Conservation (phyloP, 805 yeast genomes). For the Alloascoidea africana region DNA sequence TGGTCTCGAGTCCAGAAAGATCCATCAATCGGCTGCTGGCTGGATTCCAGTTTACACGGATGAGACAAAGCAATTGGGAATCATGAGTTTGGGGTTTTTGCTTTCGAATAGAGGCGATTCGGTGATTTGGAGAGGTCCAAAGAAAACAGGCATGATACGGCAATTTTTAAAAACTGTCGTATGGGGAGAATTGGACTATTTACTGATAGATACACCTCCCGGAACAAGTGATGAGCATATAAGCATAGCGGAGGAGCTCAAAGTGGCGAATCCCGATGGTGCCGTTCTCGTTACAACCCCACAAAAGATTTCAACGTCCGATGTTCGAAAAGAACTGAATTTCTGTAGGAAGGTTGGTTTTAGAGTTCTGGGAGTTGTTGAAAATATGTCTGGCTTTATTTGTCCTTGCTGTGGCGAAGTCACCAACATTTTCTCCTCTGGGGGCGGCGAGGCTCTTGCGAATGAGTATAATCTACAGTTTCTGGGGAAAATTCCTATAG, state of each 20-base stretch:
- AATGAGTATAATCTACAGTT: constrained; percentile 43
- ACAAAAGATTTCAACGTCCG: constrained; percentile 84
- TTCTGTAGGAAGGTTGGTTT: constrained; percentile 82
- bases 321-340: constrained; percentile 86
- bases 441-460: constrained; percentile 79
- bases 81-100: constrained; percentile 84
- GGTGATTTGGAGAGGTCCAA: constrained; percentile 98
- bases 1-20: constrained; percentile 69
- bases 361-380: constrained; percentile 71
- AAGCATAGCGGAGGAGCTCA: constrained; percentile 83
- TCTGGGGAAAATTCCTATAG: constrained; percentile 84
- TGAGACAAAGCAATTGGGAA: constrained; percentile 29
- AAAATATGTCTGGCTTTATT: constrained; percentile 92
- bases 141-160: constrained; percentile 93
- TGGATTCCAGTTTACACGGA: constrained; percentile 81
- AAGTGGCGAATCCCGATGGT: constrained; percentile 65
- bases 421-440: constrained; percentile 82
- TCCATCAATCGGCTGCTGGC: constrained; percentile 67
- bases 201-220: constrained; percentile 94
- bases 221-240: constrained; percentile 98
- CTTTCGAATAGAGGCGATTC: constrained; percentile 74
- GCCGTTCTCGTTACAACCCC: constrained; percentile 96
- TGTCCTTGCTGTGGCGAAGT: constrained; percentile 86
- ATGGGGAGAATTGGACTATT: constrained; percentile 72
- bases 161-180: constrained; percentile 84